These are phyloP conservation scores for Amorphotheca resinae DNA, from an alignment of 495 filamentous ascomycete species.

Conservation along the genomic window DNA sequence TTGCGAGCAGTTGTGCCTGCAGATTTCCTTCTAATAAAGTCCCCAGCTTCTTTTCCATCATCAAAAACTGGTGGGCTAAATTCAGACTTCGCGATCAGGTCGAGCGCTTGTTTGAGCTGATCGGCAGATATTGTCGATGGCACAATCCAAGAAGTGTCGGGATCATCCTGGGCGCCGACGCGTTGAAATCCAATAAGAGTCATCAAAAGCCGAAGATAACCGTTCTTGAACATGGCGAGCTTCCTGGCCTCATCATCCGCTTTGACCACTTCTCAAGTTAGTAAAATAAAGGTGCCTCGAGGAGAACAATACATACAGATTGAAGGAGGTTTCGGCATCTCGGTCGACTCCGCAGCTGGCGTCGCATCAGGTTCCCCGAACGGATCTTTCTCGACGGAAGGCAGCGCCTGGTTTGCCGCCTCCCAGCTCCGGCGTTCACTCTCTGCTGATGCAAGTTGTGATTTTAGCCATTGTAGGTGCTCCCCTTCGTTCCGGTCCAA, in stretches of 20 bases:
- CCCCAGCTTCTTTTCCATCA: conserved; percentile 55
- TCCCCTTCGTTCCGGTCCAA: conserved; percentile 64
- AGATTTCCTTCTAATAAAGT: conserved; percentile 62
- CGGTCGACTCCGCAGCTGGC: conserved; percentile 10
- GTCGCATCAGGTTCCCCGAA: conserved; percentile 17
- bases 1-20: conserved; percentile 29
- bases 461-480: conserved; percentile 70
- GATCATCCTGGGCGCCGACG: conserved; percentile 51
- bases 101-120: conserved; percentile 47
- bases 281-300: conserved; percentile 9
- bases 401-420: conserved; percentile 43
- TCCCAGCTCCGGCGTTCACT: conserved; percentile 75
- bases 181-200: conserved; percentile 58
- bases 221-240: conserved; percentile 73
- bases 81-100: conserved; percentile 57
- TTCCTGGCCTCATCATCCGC: conserved; percentile 56
- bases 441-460: conserved; percentile 50
- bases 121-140: conserved; percentile 51
- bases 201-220: conserved; percentile 82
- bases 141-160: conserved; percentile 67
- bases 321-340: conserved; percentile 25
- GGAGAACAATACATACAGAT: conserved; percentile 31
- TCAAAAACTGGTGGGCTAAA: conserved; percentile 60
- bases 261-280: conserved; percentile 40
- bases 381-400: conserved; percentile 26